phyloP scores from a whole-genome alignment of 176 grass and related monocot species.

The Cenchrus purpureus region DNA sequence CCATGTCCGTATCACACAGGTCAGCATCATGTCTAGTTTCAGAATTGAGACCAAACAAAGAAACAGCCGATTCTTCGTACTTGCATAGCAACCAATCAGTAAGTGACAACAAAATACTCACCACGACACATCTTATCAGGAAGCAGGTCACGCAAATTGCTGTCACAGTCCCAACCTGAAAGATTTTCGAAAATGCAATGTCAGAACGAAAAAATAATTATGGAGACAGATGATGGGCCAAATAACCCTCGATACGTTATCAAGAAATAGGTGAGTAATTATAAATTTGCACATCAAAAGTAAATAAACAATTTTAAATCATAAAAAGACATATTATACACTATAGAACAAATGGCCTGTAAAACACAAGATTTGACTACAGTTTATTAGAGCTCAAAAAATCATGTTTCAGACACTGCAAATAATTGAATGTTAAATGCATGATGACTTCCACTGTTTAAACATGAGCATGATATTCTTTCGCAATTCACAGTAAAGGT shows the following conservation, averaged over 20 bases:
- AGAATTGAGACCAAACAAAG: conserved; percentile 11
- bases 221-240: not conserved
- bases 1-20: conserved; percentile 25
- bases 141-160: conserved; percentile 91
- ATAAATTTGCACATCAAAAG: not conserved
- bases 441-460: not conserved
- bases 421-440: not conserved
- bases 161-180: conserved; percentile 89
- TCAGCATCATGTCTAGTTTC: conserved; percentile 34
- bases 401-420: not conserved
- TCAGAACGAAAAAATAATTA: conserved; percentile 20
- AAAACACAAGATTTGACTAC: not conserved
- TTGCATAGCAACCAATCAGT: not conserved
- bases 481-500: not conserved
- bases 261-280: not conserved
- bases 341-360: conserved; percentile 6
- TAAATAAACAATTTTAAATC: not conserved
- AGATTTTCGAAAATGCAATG: conserved; percentile 20
- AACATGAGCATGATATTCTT: not conserved
- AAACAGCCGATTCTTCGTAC: not conserved
- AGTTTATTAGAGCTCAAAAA: not conserved
- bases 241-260: not conserved
- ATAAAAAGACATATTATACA: not conserved
- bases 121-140: conserved; percentile 90
- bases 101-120: conserved; percentile 56